Evolutionary conservation across 768 basidiomycete genomes (phyloP), one percentile per base, ranked within the genome.

Genomic region (Phylloporus sp.): DNA sequence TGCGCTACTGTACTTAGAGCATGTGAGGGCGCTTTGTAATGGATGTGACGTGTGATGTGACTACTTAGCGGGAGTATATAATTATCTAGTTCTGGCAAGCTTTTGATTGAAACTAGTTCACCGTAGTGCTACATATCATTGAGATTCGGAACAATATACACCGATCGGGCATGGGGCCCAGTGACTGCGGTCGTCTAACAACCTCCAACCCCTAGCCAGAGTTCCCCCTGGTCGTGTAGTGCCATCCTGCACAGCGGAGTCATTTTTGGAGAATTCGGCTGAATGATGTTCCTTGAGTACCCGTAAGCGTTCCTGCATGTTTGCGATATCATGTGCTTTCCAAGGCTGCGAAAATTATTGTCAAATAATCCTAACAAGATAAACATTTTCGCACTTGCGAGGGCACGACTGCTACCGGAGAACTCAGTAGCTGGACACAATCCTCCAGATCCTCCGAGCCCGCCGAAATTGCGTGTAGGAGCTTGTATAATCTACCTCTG

Each of bases 131-230:
- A 61, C 49, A 39, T 45, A 27, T 23, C 38, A 55, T 29, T 46
- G 47, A 22, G 41, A 24, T 39, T 53, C 28, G 13, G 31, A 27
- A 50, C 43, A 57, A 53, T 72, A 78, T 45, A 86, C 73, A 9
- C 88, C 88, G 40, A 91, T 84, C 6, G 88, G 87, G 60, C 80
- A 84, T 3, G 82, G 75, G 55, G 70, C 75, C 88, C 88, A 89
- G 32, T 67, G 65, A 15, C 69, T 70, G 16, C 56, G 67, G 20
- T 64, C 63, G 26, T 74, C 69, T 12, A 84, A 68, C 36, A 73
- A 49, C 45, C 72, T 72, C 86, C 88, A 90, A 20, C 86, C 88
- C 29, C 24, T 7, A 44, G 50, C 49, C 23, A 46, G 28, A 46
- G 36, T 47, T 11, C 45, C 49, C 6, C 35, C 53, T 27, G 52